Conservation (phyloP, 1,284 basidiomycete species). For the Sanghuangporus weigelae region DNA sequence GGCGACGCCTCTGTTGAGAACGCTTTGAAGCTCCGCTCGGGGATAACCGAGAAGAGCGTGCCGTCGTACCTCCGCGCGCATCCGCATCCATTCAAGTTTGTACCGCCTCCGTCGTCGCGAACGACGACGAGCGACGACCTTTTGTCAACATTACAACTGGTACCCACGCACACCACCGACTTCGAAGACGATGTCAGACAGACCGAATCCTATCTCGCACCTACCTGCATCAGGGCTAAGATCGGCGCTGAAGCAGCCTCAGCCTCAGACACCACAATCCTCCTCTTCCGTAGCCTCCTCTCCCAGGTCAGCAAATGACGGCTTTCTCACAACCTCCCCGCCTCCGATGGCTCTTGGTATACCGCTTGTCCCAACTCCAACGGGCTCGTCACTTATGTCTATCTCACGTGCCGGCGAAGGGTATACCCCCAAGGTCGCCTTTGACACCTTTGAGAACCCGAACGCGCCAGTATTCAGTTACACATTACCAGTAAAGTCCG, state of each 20-base stretch:
- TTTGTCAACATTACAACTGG: background rate
- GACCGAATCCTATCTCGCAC: slow-evolving; percentile 16
- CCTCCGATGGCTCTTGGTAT: background rate
- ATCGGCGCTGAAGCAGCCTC: slow-evolving; percentile 45
- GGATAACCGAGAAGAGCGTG: background rate
- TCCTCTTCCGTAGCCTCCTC: slow-evolving; percentile 20
- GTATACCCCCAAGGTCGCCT: slow-evolving; percentile 83
- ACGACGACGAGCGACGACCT: background rate
- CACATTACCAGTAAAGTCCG: slow-evolving; percentile 77
- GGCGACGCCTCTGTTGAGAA: background rate
- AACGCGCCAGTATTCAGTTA: slow-evolving; percentile 46
- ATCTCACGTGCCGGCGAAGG: slow-evolving; percentile 32
- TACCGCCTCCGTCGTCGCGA: background rate
- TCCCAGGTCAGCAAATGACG: slow-evolving; percentile 22
- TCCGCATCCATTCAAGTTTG: background rate
- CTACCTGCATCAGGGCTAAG: slow-evolving; percentile 30
- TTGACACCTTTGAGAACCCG: slow-evolving; percentile 55
- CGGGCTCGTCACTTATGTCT: slow-evolving; percentile 9
- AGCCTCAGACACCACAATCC: slow-evolving; percentile 21
- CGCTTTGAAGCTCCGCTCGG: slow-evolving; percentile 5
- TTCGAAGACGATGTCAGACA: slow-evolving; percentile 9
- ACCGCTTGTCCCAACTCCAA: slow-evolving; percentile 3
- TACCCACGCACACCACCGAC: background rate
- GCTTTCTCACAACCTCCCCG: background rate
- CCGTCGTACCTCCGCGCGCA: background rate